Conservation (phyloP, 1,284 basidiomycete genomes). For the Cystobasidiaceae sp. region DNA sequence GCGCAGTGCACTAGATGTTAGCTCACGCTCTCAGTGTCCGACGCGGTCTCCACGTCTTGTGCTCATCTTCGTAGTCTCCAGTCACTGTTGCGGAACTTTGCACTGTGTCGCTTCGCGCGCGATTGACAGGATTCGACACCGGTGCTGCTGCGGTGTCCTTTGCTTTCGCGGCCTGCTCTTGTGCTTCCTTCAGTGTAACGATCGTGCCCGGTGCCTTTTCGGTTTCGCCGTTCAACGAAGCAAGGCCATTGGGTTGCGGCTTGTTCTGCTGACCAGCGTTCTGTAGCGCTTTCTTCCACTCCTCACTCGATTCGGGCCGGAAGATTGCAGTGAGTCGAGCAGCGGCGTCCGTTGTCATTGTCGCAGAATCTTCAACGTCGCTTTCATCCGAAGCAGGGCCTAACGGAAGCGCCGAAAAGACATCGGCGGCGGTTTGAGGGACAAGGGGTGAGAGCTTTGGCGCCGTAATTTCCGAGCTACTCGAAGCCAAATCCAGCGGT, state of each 20-base stretch:
- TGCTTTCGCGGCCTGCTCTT: too few species aligned
- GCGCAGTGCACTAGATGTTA: too few species aligned
- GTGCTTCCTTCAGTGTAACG: too few species aligned
- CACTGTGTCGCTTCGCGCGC: too few species aligned
- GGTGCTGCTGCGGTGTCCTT: too few species aligned
- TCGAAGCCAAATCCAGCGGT: too few species aligned
- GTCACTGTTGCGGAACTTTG: neutral
- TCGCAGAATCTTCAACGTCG: constrained; percentile 3
- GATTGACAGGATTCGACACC: too few species aligned
- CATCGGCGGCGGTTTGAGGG: constrained; percentile 6
- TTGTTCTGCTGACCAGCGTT: constrained; percentile 34
- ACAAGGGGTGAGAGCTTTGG: too few species aligned
- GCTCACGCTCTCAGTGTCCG: constrained; percentile 79
- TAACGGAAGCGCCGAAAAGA: too few species aligned
- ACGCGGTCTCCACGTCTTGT: constrained; percentile 67
- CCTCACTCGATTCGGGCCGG: constrained; percentile 70
- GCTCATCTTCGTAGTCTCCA: constrained; percentile 24
- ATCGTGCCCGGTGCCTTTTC: constrained; percentile 9
- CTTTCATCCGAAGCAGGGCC: neutral
- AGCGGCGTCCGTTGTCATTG: neutral
- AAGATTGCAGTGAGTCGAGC: constrained; percentile 65
- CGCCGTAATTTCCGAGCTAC: too few species aligned
- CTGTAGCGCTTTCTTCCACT: constrained; percentile 66
- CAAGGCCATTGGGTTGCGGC: neutral
- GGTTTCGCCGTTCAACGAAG: neutral